These are phyloP conservation scores for Ophiocordyceps camponoti-leonardi DNA, from an alignment of 2,329 filamentous ascomycete genomes.

Conservation along the genomic window DNA sequence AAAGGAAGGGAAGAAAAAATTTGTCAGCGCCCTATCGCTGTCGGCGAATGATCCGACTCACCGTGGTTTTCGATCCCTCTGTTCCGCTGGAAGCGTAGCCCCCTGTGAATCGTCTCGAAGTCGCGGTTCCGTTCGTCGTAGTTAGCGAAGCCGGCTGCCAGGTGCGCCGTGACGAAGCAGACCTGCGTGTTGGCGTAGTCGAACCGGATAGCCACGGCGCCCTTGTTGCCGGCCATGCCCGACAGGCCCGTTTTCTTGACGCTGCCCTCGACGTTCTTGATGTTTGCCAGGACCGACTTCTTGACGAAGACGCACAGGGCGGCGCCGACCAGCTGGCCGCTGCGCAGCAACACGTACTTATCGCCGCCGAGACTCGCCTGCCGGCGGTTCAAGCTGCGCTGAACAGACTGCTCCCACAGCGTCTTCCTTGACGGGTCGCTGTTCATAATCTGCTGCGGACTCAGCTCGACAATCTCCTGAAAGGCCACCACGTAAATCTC, in stretches of 20 bases:
- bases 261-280: slow-evolving; percentile 93
- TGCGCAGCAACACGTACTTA: slow-evolving; percentile 76
- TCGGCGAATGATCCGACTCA: slow-evolving; percentile 11
- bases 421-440: slow-evolving; percentile 78
- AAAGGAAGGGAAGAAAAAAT: no score
- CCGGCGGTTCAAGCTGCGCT: slow-evolving; percentile 56
- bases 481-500: slow-evolving; percentile 85
- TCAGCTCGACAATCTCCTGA: slow-evolving; percentile 96
- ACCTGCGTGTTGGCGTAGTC: slow-evolving; percentile 86
- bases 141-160: slow-evolving; percentile 90
- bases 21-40: no score
- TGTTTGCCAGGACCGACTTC: slow-evolving; percentile 54
- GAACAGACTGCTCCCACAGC: slow-evolving; percentile 73
- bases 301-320: slow-evolving; percentile 86
- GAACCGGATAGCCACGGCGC: slow-evolving; percentile 87
- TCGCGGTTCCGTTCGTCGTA: slow-evolving; percentile 93
- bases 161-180: slow-evolving; percentile 90
- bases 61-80: slow-evolving; percentile 82
- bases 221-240: slow-evolving; percentile 95
- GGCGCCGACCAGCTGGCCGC: slow-evolving; percentile 86
- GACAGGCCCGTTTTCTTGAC: slow-evolving; percentile 92
- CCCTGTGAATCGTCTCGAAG: slow-evolving; percentile 75
- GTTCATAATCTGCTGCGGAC: slow-evolving; percentile 97
- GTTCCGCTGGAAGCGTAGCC: slow-evolving; percentile 80
- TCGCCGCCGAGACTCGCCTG: slow-evolving; percentile 48